A percentile compares a stretch with the other conserved stretches of the same genome.
These are phyloP conservation scores for Suillus placidus DNA, from an alignment of 768 basidiomycete species.

Conservation along the genomic window DNA sequence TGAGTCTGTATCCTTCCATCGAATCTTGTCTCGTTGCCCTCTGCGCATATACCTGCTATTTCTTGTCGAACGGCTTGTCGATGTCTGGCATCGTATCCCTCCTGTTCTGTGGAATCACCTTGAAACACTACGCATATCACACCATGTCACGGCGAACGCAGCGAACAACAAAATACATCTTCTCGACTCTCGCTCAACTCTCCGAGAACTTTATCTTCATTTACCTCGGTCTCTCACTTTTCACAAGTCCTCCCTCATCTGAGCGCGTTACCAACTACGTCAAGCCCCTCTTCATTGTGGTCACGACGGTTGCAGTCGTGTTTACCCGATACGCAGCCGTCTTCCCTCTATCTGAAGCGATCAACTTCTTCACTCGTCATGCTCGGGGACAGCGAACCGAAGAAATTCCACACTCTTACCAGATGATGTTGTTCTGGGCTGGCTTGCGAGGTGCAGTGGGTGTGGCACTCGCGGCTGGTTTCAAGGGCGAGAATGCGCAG, in stretches of 20 bases:
- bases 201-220: slow-evolving; percentile 99
- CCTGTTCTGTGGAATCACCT: slow-evolving; percentile 97
- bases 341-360: slow-evolving; percentile 91
- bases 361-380: slow-evolving; percentile 90
- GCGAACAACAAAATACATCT: slow-evolving; percentile 92
- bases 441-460: slow-evolving; percentile 96
- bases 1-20: slow-evolving; percentile 86
- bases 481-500: slow-evolving; percentile 91
- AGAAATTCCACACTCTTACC: slow-evolving; percentile 95
- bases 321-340: slow-evolving; percentile 96
- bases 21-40: slow-evolving; percentile 97
- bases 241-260: slow-evolving; percentile 81
- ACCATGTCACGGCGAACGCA: slow-evolving; percentile 98
- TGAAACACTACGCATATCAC: slow-evolving; percentile 99
- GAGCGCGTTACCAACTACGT: slow-evolving; percentile 82
- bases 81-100: slow-evolving; percentile 98
- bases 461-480: slow-evolving; percentile 94
- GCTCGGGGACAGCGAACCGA: slow-evolving; percentile 84
- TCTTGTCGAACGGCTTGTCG: slow-evolving; percentile 94
- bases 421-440: slow-evolving; percentile 99
- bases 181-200: slow-evolving; percentile 89
- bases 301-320: slow-evolving; percentile 89
- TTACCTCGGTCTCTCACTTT: slow-evolving; percentile 96
- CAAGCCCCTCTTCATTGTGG: slow-evolving; percentile 92
- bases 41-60: slow-evolving; percentile 95